Evolutionary conservation across 1,139 yeast genomes (phyloP), one percentile per base, ranked within the genome.

Genomic region (Groenewaldozyma sp.): DNA sequence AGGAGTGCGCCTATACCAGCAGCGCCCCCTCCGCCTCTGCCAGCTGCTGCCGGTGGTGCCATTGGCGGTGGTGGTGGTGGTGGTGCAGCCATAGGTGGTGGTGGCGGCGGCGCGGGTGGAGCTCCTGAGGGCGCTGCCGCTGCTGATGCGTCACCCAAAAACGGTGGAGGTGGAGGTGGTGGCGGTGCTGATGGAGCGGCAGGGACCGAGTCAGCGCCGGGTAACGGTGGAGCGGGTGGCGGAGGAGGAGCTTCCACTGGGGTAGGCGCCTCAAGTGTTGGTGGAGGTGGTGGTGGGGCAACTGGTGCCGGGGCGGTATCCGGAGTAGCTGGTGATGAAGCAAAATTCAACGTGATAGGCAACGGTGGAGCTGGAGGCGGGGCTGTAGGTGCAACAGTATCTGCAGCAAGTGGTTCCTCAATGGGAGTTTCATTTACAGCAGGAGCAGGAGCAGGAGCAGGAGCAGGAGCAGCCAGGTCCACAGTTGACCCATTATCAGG

Each of bases 1-100:
- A 76, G 63, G 33, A 75, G 62, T 0, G 75, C 74, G 18, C 66
- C 59, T 33, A 73, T 63, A 41, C 64, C 59, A 3, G 70, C 66
- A 2, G 63, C 56, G 0, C 65, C 68, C 10, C 50, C 42, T 2
- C 40, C 34, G 0, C 64, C 67, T 10, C 49, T 41, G 1, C 39
- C 34, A 2, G 61, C 53, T 3, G 56, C 53, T 5, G 61, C 54
- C 48, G 42, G 31, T 37, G 38, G 35, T 16, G 20, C n/a, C 5
- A 11, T 14, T 16, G 52, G 47, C 10, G 47, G 42, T 4, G 49
- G 47, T 13, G 60, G 51, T 19, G 48, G 47, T n/a, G 58, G 51
- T 10, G 59, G 56, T 11, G 55, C 43, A 3, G 58, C 49, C 4
- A 53, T 49, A 9, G 53, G 51, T 16, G 55, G 49, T 2, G 59